phyloP scores from a whole-genome alignment of 257 asterid genomes.

The Linaria vulgaris region DNA sequence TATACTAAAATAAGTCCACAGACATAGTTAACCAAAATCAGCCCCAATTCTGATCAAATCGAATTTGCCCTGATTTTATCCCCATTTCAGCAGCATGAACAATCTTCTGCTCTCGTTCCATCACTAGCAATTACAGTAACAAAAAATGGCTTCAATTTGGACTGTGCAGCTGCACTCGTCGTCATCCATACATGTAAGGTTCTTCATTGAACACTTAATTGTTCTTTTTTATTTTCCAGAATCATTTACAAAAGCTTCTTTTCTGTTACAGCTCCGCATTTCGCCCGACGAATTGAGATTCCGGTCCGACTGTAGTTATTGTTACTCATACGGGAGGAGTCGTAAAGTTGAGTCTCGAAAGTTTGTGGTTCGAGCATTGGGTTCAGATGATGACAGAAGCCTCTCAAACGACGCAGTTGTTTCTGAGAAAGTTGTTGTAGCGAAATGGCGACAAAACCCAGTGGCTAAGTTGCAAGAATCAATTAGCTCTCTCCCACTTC shows the following conservation, averaged over 20 bases:
- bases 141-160: conserved; percentile 51
- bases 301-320: conserved; percentile 28
- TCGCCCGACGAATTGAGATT: conserved; percentile 28
- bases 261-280: conserved; percentile 33
- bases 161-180: conserved; percentile 34
- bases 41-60: conserved; percentile 22
- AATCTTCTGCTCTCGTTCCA: conserved; percentile 13
- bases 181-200: conserved; percentile 41
- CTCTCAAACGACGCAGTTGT: conserved; percentile 32
- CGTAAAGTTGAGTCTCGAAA: conserved; percentile 33
- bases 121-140: conserved; percentile 12
- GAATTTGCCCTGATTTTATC: conserved; percentile 24
- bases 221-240: not conserved
- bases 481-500: conserved; percentile 52
- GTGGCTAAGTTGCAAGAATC: conserved; percentile 52
- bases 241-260: not conserved
- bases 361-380: conserved; percentile 39
- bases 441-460: conserved; percentile 27
- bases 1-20: no score
- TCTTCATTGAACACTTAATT: conserved; percentile 6
- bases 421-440: conserved; percentile 22
- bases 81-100: conserved; percentile 27
- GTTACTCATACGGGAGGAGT: conserved; percentile 23
- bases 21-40: no score
- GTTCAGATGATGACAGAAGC: conserved; percentile 38